Percentiles rank a stretch among this genome's conserved stretches.
These are phyloP conservation scores for Favolaschia claudopus DNA, from an alignment of 768 basidiomycete species.

Conservation along the genomic window DNA sequence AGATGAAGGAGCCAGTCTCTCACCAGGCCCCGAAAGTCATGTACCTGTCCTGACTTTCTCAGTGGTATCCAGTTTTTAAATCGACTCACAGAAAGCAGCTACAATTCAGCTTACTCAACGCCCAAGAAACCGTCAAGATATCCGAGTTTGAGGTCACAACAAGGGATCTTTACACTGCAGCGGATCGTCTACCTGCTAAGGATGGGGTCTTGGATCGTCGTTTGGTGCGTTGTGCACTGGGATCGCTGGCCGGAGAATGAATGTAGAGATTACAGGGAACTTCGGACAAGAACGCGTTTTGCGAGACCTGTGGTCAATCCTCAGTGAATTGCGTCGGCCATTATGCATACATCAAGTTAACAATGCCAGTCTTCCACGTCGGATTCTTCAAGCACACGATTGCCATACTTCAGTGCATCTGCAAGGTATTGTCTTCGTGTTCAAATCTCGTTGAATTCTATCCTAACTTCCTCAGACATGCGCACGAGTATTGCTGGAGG, in stretches of 20 bases:
- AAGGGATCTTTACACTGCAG: constrained; percentile 87
- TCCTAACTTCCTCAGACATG: constrained; percentile 70
- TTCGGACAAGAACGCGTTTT: constrained; percentile 89
- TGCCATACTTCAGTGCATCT: constrained; percentile 91
- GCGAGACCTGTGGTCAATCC: constrained; percentile 93
- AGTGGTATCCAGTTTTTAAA: constrained; percentile 13
- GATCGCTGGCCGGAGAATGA: background rate
- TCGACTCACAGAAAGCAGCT: constrained; percentile 80
- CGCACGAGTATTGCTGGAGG: constrained; percentile 88
- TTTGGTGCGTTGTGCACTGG: constrained; percentile 60
- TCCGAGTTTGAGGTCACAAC: constrained; percentile 97
- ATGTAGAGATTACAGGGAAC: constrained; percentile 70
- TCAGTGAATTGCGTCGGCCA: constrained; percentile 97
- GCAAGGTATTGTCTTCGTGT: constrained; percentile 71
- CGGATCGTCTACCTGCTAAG: constrained; percentile 84
- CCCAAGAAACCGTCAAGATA: constrained; percentile 94
- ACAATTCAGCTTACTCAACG: constrained; percentile 93
- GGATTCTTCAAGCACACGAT: constrained; percentile 98
- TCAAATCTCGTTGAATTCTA: constrained; percentile 5
- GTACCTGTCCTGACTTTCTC: constrained; percentile 46
- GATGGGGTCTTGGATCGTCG: constrained; percentile 94
- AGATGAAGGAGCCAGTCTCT: constrained; percentile 85
- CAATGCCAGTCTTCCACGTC: constrained; percentile 97
- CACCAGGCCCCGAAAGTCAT: constrained; percentile 86
- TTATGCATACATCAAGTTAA: constrained; percentile 97